Conservation (phyloP, 176 grass and related monocot genomes). For the Echinochloa phyllopogon region DNA sequence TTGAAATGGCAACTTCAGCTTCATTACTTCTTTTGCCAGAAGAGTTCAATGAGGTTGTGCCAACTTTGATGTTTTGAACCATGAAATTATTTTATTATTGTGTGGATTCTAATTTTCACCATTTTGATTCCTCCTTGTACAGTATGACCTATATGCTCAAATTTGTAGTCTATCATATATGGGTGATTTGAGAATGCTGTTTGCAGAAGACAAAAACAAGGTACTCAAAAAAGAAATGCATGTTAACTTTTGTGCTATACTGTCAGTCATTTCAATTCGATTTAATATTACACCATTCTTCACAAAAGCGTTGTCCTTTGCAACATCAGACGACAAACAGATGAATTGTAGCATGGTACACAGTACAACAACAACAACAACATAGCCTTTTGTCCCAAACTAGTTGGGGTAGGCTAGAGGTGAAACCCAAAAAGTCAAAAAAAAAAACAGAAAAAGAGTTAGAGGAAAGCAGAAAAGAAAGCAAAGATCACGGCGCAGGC, state of each 20-base stretch:
- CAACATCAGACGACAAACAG: conserved; percentile 7
- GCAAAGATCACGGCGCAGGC: too few relatives aligned
- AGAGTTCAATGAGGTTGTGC: conserved; percentile 70
- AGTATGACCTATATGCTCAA: conserved; percentile 87
- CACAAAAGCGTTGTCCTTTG: conserved; percentile 10
- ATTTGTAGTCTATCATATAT: conserved; percentile 92
- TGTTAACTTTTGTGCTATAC: not conserved
- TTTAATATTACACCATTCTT: conserved; percentile 19
- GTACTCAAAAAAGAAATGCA: conserved; percentile 36
- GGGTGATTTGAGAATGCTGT: conserved; percentile 94
- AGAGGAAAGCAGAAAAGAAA: too few relatives aligned
- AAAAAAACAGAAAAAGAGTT: too few relatives aligned
- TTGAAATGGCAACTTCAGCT: conserved; percentile 76
- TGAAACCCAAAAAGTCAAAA: too few relatives aligned
- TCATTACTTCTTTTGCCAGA: conserved; percentile 84
- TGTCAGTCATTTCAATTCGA: not conserved
- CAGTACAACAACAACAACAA: too few relatives aligned
- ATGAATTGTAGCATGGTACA: not conserved
- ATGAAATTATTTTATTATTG: conserved; percentile 26
- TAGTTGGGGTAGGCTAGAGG: too few relatives aligned
- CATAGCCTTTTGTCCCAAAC: too few relatives aligned
- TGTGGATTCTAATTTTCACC: conserved; percentile 39
- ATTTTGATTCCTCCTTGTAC: conserved; percentile 25
- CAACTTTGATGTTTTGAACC: conserved; percentile 29
- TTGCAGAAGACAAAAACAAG: conserved; percentile 96